phyloP scores from a whole-genome alignment of 768 basidiomycete species.

The Collybia sp. region DNA sequence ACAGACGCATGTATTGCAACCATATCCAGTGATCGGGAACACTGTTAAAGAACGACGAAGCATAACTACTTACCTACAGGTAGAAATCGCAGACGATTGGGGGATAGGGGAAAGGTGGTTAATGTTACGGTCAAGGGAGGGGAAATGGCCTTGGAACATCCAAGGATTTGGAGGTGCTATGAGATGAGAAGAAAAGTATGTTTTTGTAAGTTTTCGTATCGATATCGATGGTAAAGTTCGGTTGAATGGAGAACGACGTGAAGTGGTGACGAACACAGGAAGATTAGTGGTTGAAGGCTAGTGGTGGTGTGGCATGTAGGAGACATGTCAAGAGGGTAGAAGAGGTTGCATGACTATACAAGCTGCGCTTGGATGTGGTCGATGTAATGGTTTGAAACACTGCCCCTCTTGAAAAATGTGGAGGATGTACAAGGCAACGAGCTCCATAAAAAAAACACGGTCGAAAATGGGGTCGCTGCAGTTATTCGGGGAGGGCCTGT shows the following conservation, averaged over 20 bases:
- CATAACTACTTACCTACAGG: slow-evolving; percentile 46
- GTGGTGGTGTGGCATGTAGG: too few species aligned
- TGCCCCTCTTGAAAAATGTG: background rate
- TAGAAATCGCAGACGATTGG: slow-evolving; percentile 12
- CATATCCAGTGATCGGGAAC: slow-evolving; percentile 19
- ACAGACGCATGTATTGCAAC: slow-evolving; percentile 30
- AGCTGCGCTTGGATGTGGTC: too few species aligned
- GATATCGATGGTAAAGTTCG: slow-evolving; percentile 15
- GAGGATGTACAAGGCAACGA: slow-evolving; percentile 1
- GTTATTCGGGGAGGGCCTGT: slow-evolving; percentile 20
- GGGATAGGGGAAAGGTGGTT: slow-evolving; percentile 10
- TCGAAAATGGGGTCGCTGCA: slow-evolving; percentile 8
- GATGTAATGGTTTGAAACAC: too few species aligned
- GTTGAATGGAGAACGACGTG: slow-evolving; percentile 19
- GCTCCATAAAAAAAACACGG: slow-evolving; percentile 8
- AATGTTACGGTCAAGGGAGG: slow-evolving; percentile 4
- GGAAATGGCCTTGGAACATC: slow-evolving; percentile 2
- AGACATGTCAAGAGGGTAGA: too few species aligned
- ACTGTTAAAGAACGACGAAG: slow-evolving; percentile 16
- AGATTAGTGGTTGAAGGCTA: slow-evolving; percentile 7
- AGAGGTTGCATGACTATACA: too few species aligned
- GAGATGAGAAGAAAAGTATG: slow-evolving; percentile 30
- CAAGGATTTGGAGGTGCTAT: slow-evolving; percentile 9
- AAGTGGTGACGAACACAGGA: slow-evolving; percentile 19
- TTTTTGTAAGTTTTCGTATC: slow-evolving; percentile 49